Evolutionary conservation across 2,329 filamentous ascomycete genomes (phyloP).

Genomic region (Fusarium sp.): DNA sequence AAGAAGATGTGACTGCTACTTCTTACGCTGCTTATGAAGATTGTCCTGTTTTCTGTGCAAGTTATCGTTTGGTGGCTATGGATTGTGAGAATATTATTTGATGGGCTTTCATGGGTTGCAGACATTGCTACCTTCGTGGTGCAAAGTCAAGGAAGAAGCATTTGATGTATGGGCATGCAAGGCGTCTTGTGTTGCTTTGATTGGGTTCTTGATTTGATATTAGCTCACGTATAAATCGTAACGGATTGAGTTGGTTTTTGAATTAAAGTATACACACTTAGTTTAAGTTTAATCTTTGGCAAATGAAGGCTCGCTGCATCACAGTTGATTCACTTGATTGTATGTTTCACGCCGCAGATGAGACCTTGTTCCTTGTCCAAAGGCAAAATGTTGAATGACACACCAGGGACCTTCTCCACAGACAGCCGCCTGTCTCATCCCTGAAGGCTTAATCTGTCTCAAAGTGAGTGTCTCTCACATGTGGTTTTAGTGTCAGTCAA

Average conservation of each 20-base stretch:
- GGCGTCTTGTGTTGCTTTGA: constrained; percentile 36
- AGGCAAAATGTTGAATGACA: constrained; percentile 4
- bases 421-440: constrained; percentile 21
- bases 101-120: constrained; percentile 49
- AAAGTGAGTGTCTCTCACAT: neutral
- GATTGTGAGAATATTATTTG: constrained; percentile 43
- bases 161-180: constrained; percentile 33
- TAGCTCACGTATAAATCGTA: constrained; percentile 4
- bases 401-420: constrained; percentile 11
- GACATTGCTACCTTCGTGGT: constrained; percentile 49
- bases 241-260: constrained; percentile 13
- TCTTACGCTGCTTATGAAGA: constrained; percentile 45
- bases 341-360: constrained; percentile 11
- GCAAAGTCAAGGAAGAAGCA: constrained; percentile 28
- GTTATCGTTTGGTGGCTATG: constrained; percentile 53
- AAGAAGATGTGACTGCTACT: constrained; percentile 71
- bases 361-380: constrained; percentile 21
- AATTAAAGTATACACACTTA: constrained; percentile 3
- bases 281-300: neutral
- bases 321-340: constrained; percentile 16
- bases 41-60: constrained; percentile 50
- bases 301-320: constrained; percentile 20
- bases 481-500: neutral
- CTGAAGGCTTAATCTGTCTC: neutral
- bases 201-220: constrained; percentile 17